phyloP scores from a whole-genome alignment of 805 yeast genomes.

The fission yeast (Schizosaccharomyces pombe) region DNA sequence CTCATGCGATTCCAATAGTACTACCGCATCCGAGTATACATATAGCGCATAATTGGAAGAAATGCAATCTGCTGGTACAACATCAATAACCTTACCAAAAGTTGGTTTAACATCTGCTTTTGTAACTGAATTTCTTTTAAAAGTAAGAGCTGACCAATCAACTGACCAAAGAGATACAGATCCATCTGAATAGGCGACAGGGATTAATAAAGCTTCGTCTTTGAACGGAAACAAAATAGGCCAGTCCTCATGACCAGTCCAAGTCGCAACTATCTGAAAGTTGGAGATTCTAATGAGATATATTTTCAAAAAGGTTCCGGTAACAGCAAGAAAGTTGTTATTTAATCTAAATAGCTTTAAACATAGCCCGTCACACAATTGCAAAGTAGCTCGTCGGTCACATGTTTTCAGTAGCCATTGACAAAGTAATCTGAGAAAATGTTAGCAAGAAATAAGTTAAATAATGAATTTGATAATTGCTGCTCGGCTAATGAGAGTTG shows the following conservation, averaged over 20 bases:
- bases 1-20: too few relatives aligned
- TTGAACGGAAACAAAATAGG: neutral
- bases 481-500: neutral
- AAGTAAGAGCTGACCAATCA: neutral
- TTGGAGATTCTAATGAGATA: neutral
- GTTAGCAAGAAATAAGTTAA: too few relatives aligned
- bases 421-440: neutral
- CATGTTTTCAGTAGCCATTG: neutral
- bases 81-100: neutral
- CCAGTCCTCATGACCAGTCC: neutral
- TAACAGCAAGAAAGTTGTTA: neutral
- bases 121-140: too few relatives aligned
- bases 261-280: neutral
- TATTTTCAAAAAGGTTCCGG: neutral
- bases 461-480: too few relatives aligned
- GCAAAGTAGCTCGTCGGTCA: neutral
- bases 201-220: neutral
- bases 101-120: neutral
- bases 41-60: neutral
- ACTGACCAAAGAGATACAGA: neutral
- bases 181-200: neutral
- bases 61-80: neutral
- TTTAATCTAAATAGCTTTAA: neutral
- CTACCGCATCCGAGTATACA: too few relatives aligned
- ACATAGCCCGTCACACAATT: neutral